These are phyloP conservation scores for Gossypium rotundifolium DNA, from an alignment of 345 rosid species.

Conservation along the genomic window DNA sequence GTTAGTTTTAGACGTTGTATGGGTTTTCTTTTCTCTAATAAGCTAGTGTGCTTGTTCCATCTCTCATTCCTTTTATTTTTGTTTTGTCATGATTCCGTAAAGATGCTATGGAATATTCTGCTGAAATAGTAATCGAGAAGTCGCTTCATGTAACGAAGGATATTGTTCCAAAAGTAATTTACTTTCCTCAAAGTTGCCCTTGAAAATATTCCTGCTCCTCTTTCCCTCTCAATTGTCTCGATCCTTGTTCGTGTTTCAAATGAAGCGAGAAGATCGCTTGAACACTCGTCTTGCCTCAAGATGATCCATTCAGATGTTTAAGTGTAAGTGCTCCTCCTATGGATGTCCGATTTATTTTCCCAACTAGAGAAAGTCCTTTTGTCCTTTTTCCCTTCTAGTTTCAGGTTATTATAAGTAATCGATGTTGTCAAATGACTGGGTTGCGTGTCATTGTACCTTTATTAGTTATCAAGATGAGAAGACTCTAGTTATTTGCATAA, in stretches of 20 bases:
- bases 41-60: neutral
- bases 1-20: neutral
- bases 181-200: slow-evolving; percentile 6
- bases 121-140: slow-evolving; percentile 89
- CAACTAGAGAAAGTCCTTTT: neutral
- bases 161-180: slow-evolving; percentile 57
- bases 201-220: neutral
- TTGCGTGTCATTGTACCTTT: slow-evolving; percentile 81
- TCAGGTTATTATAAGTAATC: slow-evolving; percentile 8
- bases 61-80: neutral
- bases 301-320: slow-evolving; percentile 95
- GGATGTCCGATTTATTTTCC: neutral
- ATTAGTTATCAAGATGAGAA: slow-evolving; percentile 88
- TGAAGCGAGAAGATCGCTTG: slow-evolving; percentile 97
- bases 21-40: slow-evolving; percentile 6
- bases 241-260: slow-evolving; percentile 53
- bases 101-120: slow-evolving; percentile 81
- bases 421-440: slow-evolving; percentile 10
- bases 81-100: slow-evolving; percentile 45
- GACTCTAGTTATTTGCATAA: slow-evolving; percentile 90
- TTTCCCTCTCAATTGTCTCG: slow-evolving; percentile 14
- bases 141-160: slow-evolving; percentile 87
- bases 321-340: slow-evolving; percentile 52
- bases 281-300: slow-evolving; percentile 63
- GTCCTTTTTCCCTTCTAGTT: neutral